Conservation (phyloP, 345 rosid genomes). For the Streptanthus diversifolius region DNA sequence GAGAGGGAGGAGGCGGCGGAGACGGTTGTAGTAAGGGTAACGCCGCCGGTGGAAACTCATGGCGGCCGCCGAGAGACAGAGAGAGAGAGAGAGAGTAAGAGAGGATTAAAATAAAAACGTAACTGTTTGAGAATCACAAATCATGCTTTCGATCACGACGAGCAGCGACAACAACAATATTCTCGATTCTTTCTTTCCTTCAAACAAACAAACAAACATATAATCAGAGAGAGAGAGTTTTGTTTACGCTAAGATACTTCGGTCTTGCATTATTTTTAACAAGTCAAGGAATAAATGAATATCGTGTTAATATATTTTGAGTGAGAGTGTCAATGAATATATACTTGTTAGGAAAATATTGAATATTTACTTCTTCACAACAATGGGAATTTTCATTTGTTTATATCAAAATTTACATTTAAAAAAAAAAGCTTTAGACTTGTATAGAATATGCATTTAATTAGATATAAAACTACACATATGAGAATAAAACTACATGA, state of each 20-base stretch:
- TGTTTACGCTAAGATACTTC: neutral
- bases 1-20: slow-evolving; percentile 50
- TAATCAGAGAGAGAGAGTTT: neutral
- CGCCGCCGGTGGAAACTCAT: slow-evolving; percentile 84
- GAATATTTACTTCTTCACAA: neutral
- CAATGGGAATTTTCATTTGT: neutral
- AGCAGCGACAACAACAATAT: neutral
- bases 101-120: neutral
- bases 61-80: slow-evolving; percentile 11
- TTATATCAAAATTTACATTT: no score
- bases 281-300: neutral
- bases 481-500: no score
- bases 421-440: no score
- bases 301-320: neutral
- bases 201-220: neutral
- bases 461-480: no score
- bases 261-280: neutral
- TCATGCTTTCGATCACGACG: slow-evolving; percentile 17
- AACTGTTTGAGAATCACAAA: neutral
- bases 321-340: neutral
- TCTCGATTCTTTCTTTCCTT: neutral
- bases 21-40: slow-evolving; percentile 44
- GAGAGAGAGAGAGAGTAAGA: neutral
- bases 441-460: no score
- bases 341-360: no score